Evolutionary conservation across 257 asterid species (phyloP).

Genomic region (Osmanthus fragrans): DNA sequence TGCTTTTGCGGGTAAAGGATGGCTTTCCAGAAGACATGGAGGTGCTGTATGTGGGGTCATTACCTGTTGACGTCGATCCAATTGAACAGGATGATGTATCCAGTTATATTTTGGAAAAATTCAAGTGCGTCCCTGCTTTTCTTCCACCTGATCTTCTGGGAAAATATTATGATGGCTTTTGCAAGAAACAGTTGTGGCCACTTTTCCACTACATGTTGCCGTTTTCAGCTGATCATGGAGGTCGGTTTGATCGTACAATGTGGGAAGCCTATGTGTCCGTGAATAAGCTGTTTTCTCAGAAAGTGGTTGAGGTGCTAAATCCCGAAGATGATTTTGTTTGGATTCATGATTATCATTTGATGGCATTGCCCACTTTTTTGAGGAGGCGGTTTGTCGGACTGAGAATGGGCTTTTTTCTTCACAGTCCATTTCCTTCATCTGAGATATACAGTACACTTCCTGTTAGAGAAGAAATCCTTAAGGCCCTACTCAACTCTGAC

Average conservation of each 20-base stretch:
- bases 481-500: conserved; percentile 71
- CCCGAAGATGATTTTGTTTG: conserved; percentile 87
- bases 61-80: conserved; percentile 73
- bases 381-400: conserved; percentile 72
- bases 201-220: conserved; percentile 84
- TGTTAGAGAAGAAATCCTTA: conserved; percentile 78
- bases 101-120: conserved; percentile 60
- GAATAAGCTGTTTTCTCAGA: conserved; percentile 74
- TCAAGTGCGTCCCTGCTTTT: conserved; percentile 71
- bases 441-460: conserved; percentile 82
- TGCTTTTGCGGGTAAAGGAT: conserved; percentile 71
- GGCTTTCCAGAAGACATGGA: conserved; percentile 89
- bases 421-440: conserved; percentile 77
- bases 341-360: conserved; percentile 87
- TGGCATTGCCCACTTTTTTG: conserved; percentile 85
- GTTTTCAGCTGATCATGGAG: conserved; percentile 71
- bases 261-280: conserved; percentile 87
- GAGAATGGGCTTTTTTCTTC: conserved; percentile 76
- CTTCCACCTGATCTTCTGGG: conserved; percentile 60
- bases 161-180: conserved; percentile 73
- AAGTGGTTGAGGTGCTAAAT: conserved; percentile 76
- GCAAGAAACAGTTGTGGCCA: conserved; percentile 86
- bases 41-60: conserved; percentile 70
- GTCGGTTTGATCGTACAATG: conserved; percentile 68
- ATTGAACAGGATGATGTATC: conserved; percentile 81